These are phyloP conservation scores for Backusella westeae DNA, from an alignment of 192 early-diverging fungal species.

Conservation along the genomic window DNA sequence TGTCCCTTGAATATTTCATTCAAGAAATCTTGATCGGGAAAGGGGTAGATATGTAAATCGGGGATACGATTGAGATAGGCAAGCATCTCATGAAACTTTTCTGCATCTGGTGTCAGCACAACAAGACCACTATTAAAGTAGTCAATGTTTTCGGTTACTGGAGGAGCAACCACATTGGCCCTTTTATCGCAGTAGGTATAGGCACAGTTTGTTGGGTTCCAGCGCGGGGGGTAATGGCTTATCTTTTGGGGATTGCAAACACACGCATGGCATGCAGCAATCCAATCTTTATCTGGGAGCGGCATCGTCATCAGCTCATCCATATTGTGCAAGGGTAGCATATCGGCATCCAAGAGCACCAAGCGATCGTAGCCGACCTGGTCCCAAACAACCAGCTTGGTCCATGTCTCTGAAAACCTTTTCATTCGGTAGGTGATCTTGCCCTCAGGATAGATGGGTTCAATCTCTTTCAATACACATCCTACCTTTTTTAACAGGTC, in stretches of 20 bases:
- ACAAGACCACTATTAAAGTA: conserved; percentile 56
- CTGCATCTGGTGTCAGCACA: conserved; percentile 34
- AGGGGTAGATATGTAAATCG: conserved; percentile 25
- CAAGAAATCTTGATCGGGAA: conserved; percentile 53
- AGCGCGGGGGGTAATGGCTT: conserved; percentile 36
- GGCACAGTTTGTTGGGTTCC: conserved; percentile 39
- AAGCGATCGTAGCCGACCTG: conserved; percentile 51
- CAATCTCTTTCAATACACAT: conserved; percentile 16
- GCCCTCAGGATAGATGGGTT: conserved; percentile 17
- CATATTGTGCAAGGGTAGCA: conserved; percentile 58
- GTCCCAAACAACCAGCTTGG: conserved; percentile 70
- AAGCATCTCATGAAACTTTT: conserved; percentile 29
- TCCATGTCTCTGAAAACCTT: conserved; percentile 42
- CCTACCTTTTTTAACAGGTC: conserved; percentile 1
- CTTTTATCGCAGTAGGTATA: conserved; percentile 26
- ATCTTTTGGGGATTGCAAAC: conserved; percentile 44
- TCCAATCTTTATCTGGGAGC: conserved; percentile 24
- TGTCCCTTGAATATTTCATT: conserved; percentile 41
- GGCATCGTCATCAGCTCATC: conserved; percentile 59
- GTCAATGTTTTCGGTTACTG: not conserved
- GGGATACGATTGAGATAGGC: conserved; percentile 10
- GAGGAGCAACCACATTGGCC: not conserved
- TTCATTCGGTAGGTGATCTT: conserved; percentile 18
- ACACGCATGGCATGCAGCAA: conserved; percentile 46
- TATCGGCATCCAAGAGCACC: conserved; percentile 72